Evolutionary conservation across 805 yeast species (phyloP).

Genomic region (Wickerhamiella lipophila): DNA sequence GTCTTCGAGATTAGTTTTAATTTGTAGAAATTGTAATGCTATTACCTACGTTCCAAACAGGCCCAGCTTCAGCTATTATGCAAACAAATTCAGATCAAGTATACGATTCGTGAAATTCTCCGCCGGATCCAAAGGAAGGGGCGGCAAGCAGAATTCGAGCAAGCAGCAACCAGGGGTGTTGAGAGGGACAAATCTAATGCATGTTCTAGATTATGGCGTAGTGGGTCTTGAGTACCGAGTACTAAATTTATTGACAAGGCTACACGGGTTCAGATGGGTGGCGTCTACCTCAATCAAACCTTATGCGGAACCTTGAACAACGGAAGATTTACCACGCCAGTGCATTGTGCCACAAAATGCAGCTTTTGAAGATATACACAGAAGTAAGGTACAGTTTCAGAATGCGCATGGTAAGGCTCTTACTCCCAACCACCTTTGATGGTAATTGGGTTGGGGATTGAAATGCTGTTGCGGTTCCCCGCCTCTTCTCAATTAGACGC

Average conservation of each 20-base stretch:
- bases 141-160: neutral
- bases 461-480: neutral
- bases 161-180: neutral
- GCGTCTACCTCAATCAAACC: no score
- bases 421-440: neutral
- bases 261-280: neutral
- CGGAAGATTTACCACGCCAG: neutral
- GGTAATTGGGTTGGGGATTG: neutral
- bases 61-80: no score
- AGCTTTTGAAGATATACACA: neutral
- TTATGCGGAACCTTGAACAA: neutral
- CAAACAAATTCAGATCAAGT: no score
- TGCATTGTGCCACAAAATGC: neutral
- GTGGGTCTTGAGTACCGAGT: neutral
- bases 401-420: neutral
- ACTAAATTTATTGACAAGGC: neutral
- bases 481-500: neutral
- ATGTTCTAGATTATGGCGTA: neutral
- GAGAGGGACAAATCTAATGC: neutral
- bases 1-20: no score
- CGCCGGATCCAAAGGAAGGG: no score
- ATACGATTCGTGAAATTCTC: no score
- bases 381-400: slow-evolving; percentile 2
- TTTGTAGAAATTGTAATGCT: no score
- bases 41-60: no score